phyloP scores from a whole-genome alignment of 2,329 filamentous ascomycete species.

The Fusarium sp. region DNA sequence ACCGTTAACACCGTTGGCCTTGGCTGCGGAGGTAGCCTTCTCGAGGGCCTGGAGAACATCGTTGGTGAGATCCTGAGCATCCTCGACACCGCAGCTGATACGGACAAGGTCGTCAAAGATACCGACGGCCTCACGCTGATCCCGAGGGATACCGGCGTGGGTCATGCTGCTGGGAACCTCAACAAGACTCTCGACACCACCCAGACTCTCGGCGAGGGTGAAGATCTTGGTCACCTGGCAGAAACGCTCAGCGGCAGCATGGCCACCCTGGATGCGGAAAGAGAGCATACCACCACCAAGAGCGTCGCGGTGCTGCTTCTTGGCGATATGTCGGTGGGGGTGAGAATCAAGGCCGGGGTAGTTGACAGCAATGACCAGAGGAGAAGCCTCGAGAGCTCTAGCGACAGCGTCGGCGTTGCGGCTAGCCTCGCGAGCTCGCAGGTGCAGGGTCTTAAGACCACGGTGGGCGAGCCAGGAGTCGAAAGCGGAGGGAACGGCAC shows the following conservation, averaged over 20 bases:
- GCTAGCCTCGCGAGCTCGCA: slow-evolving; percentile 87
- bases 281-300: slow-evolving; percentile 98
- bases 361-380: slow-evolving; percentile 89
- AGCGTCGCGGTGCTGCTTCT: slow-evolving; percentile 91
- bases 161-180: slow-evolving; percentile 98
- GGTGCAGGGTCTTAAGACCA: slow-evolving; percentile 94
- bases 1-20: slow-evolving; percentile 50
- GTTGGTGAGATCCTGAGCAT: slow-evolving; percentile 81
- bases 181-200: slow-evolving; percentile 90
- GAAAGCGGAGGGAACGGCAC: slow-evolving; percentile 92
- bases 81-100: slow-evolving; percentile 94
- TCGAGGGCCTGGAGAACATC: slow-evolving; percentile 88
- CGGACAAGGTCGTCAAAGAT: slow-evolving; percentile 95
- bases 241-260: slow-evolving; percentile 88
- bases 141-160: slow-evolving; percentile 91
- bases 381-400: slow-evolving; percentile 78
- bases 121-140: slow-evolving; percentile 89
- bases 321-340: slow-evolving; percentile 83
- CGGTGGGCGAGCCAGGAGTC: slow-evolving; percentile 98
- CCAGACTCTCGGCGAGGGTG: slow-evolving; percentile 90
- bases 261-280: slow-evolving; percentile 91
- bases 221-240: slow-evolving; percentile 91
- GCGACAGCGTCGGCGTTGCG: slow-evolving; percentile 85
- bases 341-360: slow-evolving; percentile 93
- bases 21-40: slow-evolving; percentile 66